Percentiles rank a stretch among this genome's conserved stretches.
Evolutionary conservation across 495 filamentous ascomycete genomes (phyloP).

Genomic region (Tuber brumale): DNA sequence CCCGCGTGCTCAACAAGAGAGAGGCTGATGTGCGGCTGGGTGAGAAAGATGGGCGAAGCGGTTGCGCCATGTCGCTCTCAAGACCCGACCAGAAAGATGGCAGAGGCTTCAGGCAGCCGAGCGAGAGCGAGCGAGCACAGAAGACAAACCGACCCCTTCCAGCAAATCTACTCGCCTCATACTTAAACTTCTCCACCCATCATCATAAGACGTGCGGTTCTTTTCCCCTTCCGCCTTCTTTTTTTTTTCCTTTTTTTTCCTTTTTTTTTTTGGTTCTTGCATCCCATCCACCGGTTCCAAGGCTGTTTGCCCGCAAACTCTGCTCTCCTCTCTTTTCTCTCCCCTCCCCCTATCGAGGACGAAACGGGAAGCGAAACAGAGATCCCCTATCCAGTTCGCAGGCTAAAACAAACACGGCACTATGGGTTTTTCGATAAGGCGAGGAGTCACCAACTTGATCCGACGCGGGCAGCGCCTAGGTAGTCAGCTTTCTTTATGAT

Average conservation of each 20-base stretch:
- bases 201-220: not conserved
- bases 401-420: not conserved
- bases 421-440: not conserved
- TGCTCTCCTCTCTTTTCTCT: not conserved
- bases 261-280: not conserved
- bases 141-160: not conserved
- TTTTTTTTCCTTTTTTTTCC: not conserved
- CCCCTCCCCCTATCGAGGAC: not conserved
- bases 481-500: not conserved
- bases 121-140: not conserved
- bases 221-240: not conserved
- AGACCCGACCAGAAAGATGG: not conserved
- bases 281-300: not conserved
- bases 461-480: not conserved
- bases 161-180: not conserved
- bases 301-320: not conserved
- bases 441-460: not conserved
- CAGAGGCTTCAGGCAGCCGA: not conserved
- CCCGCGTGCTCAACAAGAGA: not conserved
- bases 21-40: slow-evolving; percentile 4
- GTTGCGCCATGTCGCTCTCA: not conserved
- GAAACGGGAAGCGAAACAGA: not conserved
- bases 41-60: not conserved
- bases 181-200: not conserved
- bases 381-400: not conserved